phyloP scores from a whole-genome alignment of 768 basidiomycete genomes.

The Leccinum aurantiacum region DNA sequence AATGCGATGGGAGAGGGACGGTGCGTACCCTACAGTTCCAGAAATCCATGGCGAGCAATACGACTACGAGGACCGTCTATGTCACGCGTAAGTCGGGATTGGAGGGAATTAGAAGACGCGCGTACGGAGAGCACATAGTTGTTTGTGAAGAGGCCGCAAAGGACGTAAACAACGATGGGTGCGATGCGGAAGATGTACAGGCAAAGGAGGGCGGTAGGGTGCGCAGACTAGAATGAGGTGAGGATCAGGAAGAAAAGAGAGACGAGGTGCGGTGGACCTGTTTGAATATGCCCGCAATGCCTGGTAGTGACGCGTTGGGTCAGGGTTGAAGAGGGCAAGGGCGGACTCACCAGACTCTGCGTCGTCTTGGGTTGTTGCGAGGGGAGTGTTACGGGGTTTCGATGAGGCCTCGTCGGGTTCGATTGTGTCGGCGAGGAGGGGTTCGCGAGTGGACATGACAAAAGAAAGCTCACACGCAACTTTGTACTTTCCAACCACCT shows the following conservation, averaged over 20 bases:
- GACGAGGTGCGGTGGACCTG: slow-evolving; percentile 47
- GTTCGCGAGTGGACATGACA: slow-evolving; percentile 58
- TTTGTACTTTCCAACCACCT: slow-evolving; percentile 8
- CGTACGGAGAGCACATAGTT: slow-evolving; percentile 93
- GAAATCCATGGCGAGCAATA: slow-evolving; percentile 95
- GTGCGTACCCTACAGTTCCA: slow-evolving; percentile 88
- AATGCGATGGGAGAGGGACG: not conserved
- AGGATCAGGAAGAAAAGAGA: slow-evolving; percentile 8
- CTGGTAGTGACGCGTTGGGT: slow-evolving; percentile 34
- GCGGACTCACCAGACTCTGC: not conserved
- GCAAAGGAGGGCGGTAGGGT: slow-evolving; percentile 81
- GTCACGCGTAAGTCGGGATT: slow-evolving; percentile 5
- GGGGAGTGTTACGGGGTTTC: slow-evolving; percentile 37
- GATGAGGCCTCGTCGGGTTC: slow-evolving; percentile 73
- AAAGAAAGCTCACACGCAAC: not conserved
- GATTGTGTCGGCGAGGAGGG: slow-evolving; percentile 70
- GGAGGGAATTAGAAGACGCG: slow-evolving; percentile 4
- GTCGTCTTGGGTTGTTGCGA: slow-evolving; percentile 43
- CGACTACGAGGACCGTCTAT: slow-evolving; percentile 87
- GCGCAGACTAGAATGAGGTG: slow-evolving; percentile 59
- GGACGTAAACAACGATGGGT: slow-evolving; percentile 89
- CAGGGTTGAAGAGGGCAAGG: slow-evolving; percentile 1
- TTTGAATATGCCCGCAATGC: slow-evolving; percentile 72
- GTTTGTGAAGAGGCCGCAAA: slow-evolving; percentile 87
- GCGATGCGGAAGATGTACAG: slow-evolving; percentile 85